A percentile compares a stretch with the other conserved stretches of the same genome.
These are phyloP conservation scores for Ramularia collo-cygni DNA, from an alignment of 2,329 filamentous ascomycete species.

Conservation along the genomic window DNA sequence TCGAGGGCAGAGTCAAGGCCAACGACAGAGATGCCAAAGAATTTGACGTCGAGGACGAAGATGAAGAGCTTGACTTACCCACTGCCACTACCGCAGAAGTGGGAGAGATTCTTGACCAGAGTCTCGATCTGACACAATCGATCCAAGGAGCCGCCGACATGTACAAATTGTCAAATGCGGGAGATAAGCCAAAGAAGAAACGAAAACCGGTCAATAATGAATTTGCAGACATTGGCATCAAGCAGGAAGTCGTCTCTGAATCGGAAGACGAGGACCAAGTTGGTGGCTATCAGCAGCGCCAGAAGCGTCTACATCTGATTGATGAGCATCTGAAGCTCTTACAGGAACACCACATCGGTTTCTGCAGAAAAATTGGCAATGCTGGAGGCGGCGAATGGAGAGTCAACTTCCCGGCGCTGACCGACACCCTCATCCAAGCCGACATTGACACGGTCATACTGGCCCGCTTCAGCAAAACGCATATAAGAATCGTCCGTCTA, in stretches of 20 bases:
- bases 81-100: constrained; percentile 37
- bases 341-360: constrained; percentile 60
- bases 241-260: constrained; percentile 21
- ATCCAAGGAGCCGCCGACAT: constrained; percentile 19
- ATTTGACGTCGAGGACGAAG: constrained; percentile 40
- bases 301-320: constrained; percentile 49
- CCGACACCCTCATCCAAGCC: constrained; percentile 62
- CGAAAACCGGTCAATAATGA: constrained; percentile 17
- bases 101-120: constrained; percentile 34
- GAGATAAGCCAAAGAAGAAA: constrained; percentile 23
- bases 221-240: constrained; percentile 24
- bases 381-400: constrained; percentile 68
- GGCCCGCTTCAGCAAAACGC: constrained; percentile 66
- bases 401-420: constrained; percentile 70
- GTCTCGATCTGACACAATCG: constrained; percentile 33
- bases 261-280: constrained; percentile 20
- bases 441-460: constrained; percentile 79
- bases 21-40: constrained; percentile 55
- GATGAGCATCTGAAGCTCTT: constrained; percentile 69
- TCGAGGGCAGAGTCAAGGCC: constrained; percentile 62
- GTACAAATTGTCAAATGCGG: constrained; percentile 18
- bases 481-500: constrained; percentile 77
- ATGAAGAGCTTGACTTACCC: constrained; percentile 29
- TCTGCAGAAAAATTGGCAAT: constrained; percentile 60
- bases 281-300: constrained; percentile 31